These are phyloP conservation scores for Physaria fendleri DNA, from an alignment of 345 rosid species.

Conservation along the genomic window DNA sequence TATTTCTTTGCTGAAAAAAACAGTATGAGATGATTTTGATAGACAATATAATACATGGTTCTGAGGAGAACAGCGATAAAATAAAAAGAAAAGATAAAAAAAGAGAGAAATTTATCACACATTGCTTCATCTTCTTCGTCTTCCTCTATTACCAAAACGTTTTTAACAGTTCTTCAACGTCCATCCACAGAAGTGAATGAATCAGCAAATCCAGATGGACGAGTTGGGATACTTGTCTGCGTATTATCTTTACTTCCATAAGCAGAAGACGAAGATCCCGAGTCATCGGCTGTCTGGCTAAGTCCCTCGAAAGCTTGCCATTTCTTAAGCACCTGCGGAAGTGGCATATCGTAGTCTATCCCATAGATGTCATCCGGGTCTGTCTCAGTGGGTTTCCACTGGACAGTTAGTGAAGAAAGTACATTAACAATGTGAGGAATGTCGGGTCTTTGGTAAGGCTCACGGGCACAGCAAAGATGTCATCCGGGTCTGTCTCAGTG, in stretches of 20 bases:
- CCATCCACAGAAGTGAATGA: slow-evolving; percentile 82
- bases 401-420: slow-evolving; percentile 63
- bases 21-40: too few relatives aligned
- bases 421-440: slow-evolving; percentile 76
- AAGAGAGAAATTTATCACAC: neutral
- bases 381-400: slow-evolving; percentile 61
- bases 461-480: slow-evolving; percentile 68
- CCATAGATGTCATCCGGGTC: slow-evolving; percentile 55
- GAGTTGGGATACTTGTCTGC: slow-evolving; percentile 73
- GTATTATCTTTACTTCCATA: slow-evolving; percentile 54
- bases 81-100: neutral
- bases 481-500: slow-evolving; percentile 45
- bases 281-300: slow-evolving; percentile 41
- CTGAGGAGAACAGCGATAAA: too few relatives aligned
- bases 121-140: slow-evolving; percentile 14
- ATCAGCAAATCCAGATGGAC: slow-evolving; percentile 86
- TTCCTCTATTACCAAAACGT: slow-evolving; percentile 12
- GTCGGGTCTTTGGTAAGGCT: slow-evolving; percentile 83
- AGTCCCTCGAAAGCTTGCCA: slow-evolving; percentile 67
- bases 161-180: slow-evolving; percentile 38
- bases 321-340: slow-evolving; percentile 64
- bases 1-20: too few relatives aligned
- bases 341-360: slow-evolving; percentile 62
- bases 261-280: slow-evolving; percentile 36
- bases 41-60: too few relatives aligned